phyloP scores from a whole-genome alignment of 2,329 filamentous ascomycete genomes.

The Thelonectria rubi region DNA sequence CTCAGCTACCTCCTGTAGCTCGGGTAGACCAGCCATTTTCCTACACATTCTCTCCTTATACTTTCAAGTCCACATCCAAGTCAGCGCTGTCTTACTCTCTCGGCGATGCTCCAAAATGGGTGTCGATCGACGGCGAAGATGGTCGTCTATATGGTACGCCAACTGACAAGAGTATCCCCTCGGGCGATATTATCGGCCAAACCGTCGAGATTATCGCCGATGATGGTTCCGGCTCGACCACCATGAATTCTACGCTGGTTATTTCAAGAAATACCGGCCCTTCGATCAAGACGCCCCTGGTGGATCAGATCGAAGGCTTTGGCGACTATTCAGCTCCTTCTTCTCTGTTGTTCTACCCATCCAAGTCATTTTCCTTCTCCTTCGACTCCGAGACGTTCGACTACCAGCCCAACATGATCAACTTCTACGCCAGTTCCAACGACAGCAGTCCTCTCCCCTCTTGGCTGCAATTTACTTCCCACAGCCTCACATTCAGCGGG shows the following conservation, averaged over 20 bases:
- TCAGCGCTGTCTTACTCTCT: conserved; percentile 75
- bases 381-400: conserved; percentile 71
- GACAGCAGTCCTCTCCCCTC: conserved; percentile 86
- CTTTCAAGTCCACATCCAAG: conserved; percentile 72
- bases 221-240: conserved; percentile 69
- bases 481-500: conserved; percentile 73
- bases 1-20: conserved; percentile 83
- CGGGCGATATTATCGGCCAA: conserved; percentile 64
- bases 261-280: conserved; percentile 69
- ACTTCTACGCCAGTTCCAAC: conserved; percentile 80
- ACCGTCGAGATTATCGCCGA: conserved; percentile 74
- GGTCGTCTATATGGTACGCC: conserved; percentile 79
- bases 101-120: conserved; percentile 73
- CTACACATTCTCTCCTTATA: conserved; percentile 77
- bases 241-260: conserved; percentile 74
- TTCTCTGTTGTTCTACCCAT: conserved; percentile 65
- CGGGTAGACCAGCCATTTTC: conserved; percentile 72
- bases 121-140: conserved; percentile 72
- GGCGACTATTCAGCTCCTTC: conserved; percentile 69
- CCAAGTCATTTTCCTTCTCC: conserved; percentile 61
- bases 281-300: conserved; percentile 62
- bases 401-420: conserved; percentile 59
- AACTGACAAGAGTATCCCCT: conserved; percentile 56
- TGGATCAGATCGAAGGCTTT: conserved; percentile 64
- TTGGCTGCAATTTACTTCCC: conserved; percentile 80